Conservation (phyloP, 331 rosid species). For the Quercus lobata region DNA sequence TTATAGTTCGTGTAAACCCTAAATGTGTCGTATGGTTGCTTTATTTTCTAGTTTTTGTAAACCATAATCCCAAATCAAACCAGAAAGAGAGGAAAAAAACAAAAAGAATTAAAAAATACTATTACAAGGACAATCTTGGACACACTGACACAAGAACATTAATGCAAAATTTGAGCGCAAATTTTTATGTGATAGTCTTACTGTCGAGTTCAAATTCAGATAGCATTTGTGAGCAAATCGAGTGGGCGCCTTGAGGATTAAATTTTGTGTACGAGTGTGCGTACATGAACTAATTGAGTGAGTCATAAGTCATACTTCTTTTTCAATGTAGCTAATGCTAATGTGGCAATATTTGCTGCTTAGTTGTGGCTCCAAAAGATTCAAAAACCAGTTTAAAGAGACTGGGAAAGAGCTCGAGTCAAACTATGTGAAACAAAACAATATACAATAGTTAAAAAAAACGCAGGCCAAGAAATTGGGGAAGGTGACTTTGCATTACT, state of each 20-base stretch:
- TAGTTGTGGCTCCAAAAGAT: not conserved
- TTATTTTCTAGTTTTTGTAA: too few relatives aligned
- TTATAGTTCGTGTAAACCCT: too few relatives aligned
- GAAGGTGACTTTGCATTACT: constrained; percentile 35
- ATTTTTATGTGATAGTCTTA: not conserved
- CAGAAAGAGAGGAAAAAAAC: too few relatives aligned
- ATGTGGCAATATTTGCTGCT: not conserved
- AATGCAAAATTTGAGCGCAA: not conserved
- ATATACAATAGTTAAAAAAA: constrained; percentile 9
- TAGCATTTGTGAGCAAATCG: not conserved
- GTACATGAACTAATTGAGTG: not conserved
- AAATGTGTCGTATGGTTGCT: too few relatives aligned
- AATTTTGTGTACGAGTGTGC: not conserved
- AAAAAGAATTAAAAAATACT: too few relatives aligned
- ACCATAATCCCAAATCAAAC: too few relatives aligned
- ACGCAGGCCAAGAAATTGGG: constrained; percentile 72
- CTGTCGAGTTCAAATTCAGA: not conserved
- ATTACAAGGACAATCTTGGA: not conserved
- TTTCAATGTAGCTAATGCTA: not conserved
- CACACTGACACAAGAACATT: not conserved
- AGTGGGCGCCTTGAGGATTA: not conserved
- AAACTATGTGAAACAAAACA: not conserved
- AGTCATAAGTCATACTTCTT: not conserved
- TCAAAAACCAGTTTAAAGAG: not conserved
- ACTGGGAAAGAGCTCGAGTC: not conserved